Evolutionary conservation across 1,284 basidiomycete species (phyloP).

Genomic region (Cryptococcus sp.): DNA sequence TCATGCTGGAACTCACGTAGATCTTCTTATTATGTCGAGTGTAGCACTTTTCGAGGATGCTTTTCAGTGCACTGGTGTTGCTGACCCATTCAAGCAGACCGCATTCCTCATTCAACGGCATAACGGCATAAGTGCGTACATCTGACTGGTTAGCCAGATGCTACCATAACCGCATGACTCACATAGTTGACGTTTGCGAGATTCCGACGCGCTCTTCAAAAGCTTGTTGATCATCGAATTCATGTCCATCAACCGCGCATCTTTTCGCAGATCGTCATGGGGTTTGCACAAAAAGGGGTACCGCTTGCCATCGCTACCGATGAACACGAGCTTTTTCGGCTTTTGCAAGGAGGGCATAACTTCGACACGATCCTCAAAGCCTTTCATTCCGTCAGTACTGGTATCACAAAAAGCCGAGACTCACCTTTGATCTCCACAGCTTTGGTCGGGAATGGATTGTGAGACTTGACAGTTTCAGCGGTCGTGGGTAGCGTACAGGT

Average conservation of each 20-base stretch:
- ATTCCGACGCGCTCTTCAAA: slow-evolving; percentile 89
- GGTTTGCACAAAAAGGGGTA: slow-evolving; percentile 98
- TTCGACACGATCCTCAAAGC: slow-evolving; percentile 84
- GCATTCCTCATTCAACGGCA: slow-evolving; percentile 95
- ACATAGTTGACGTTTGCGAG: slow-evolving; percentile 85
- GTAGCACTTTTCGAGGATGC: slow-evolving; percentile 76
- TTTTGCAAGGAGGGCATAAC: slow-evolving; percentile 92
- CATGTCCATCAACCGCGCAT: slow-evolving; percentile 97
- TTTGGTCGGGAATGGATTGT: slow-evolving; percentile 80
- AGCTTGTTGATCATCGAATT: slow-evolving; percentile 98
- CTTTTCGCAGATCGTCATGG: slow-evolving; percentile 96
- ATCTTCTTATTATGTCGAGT: slow-evolving; percentile 61
- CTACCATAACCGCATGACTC: slow-evolving; percentile 44
- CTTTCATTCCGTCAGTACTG: slow-evolving; percentile 54
- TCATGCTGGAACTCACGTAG: slow-evolving; percentile 61
- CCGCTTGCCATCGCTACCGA: slow-evolving; percentile 75
- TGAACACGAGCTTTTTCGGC: slow-evolving; percentile 87
- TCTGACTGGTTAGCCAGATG: slow-evolving; percentile 58
- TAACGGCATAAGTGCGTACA: slow-evolving; percentile 93
- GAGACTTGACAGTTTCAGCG: slow-evolving; percentile 62
- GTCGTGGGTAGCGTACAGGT: slow-evolving; percentile 82
- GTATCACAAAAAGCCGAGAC: slow-evolving; percentile 22
- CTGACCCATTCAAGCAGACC: slow-evolving; percentile 99
- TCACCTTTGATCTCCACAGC: slow-evolving; percentile 76
- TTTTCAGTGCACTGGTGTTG: slow-evolving; percentile 83